Percentiles rank a stretch among this genome's conserved stretches.
Evolutionary conservation across 2,329 filamentous ascomycete species (phyloP).

Genomic region (Fusarium pseudoanthophilum): DNA sequence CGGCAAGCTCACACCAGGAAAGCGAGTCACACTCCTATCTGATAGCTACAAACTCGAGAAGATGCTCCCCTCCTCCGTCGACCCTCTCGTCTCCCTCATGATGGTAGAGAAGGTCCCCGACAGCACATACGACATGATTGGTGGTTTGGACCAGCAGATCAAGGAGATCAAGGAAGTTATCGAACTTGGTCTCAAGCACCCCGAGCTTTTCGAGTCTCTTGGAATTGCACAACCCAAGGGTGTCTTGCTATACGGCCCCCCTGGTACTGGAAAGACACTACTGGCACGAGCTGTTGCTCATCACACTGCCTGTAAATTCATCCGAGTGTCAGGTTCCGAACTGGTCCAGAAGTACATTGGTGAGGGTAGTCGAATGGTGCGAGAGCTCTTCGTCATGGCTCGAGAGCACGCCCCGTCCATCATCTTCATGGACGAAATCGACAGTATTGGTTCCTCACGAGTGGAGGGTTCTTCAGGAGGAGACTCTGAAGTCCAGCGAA

Average conservation of each 20-base stretch:
- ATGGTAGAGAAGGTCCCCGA: constrained; percentile 99
- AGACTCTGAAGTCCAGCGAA: constrained; percentile 97
- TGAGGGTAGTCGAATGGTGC: constrained; percentile 97
- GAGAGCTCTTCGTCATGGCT: constrained; percentile 99
- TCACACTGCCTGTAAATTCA: constrained; percentile 99
- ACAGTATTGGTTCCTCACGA: constrained; percentile 96
- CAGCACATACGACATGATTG: constrained; percentile 99
- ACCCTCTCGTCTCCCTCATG: constrained; percentile 98
- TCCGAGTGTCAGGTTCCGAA: constrained; percentile 94
- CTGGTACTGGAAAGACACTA: constrained; percentile 96
- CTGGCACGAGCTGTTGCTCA: constrained; percentile 95
- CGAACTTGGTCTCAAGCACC: constrained; percentile 97
- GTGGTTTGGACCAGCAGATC: constrained; percentile 97
- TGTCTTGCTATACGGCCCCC: constrained; percentile 94
- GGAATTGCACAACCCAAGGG: constrained; percentile 99
- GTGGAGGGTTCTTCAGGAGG: constrained; percentile 95
- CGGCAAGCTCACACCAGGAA: constrained; percentile 93
- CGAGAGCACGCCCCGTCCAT: constrained; percentile 97
- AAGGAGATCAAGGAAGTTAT: constrained; percentile 99
- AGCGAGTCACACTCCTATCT: constrained; percentile 94
- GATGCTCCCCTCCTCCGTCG: constrained; percentile 97
- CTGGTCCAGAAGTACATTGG: constrained; percentile 99
- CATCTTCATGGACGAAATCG: constrained; percentile 99
- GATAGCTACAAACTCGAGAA: constrained; percentile 99
- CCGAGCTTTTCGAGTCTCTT: constrained; percentile 98